Conservation (phyloP, 768 basidiomycete genomes). For the Daedaleopsis sinensis region DNA sequence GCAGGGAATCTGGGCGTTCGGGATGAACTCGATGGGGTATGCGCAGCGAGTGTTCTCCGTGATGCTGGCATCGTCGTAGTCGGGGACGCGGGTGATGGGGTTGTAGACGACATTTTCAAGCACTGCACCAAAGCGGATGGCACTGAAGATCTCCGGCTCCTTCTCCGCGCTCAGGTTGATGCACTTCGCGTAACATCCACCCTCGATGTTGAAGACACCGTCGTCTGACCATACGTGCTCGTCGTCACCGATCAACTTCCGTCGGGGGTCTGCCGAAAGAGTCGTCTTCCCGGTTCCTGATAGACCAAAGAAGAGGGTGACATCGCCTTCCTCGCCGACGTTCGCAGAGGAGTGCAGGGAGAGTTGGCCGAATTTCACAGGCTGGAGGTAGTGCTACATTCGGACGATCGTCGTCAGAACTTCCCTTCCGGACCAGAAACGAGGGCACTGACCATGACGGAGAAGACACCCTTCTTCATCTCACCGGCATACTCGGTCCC, state of each 20-base stretch:
- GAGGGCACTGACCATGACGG: constrained; percentile 75
- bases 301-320: constrained; percentile 98
- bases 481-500: constrained; percentile 98
- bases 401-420: constrained; percentile 14
- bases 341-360: constrained; percentile 98
- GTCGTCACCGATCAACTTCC: constrained; percentile 96
- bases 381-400: constrained; percentile 90
- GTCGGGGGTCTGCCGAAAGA: constrained; percentile 92
- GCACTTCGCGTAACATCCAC: constrained; percentile 98
- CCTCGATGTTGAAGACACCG: constrained; percentile 99
- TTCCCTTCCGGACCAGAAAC: neutral
- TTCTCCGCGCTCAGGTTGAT: constrained; percentile 97
- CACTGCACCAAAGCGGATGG: constrained; percentile 94
- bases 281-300: constrained; percentile 99
- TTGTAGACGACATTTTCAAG: constrained; percentile 99
- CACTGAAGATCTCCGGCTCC: constrained; percentile 97
- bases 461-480: constrained; percentile 99
- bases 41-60: constrained; percentile 99
- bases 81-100: constrained; percentile 76
- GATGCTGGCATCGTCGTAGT: constrained; percentile 96
- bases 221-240: constrained; percentile 99
- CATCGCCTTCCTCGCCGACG: constrained; percentile 87
- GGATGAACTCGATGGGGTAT: constrained; percentile 97
- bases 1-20: constrained; percentile 95
- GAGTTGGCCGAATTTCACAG: constrained; percentile 97